Evolutionary conservation across 352 stramenopile genomes (phyloP), one percentile per base, ranked within the genome.

Genomic region (Halophytophthora batemanensis): DNA sequence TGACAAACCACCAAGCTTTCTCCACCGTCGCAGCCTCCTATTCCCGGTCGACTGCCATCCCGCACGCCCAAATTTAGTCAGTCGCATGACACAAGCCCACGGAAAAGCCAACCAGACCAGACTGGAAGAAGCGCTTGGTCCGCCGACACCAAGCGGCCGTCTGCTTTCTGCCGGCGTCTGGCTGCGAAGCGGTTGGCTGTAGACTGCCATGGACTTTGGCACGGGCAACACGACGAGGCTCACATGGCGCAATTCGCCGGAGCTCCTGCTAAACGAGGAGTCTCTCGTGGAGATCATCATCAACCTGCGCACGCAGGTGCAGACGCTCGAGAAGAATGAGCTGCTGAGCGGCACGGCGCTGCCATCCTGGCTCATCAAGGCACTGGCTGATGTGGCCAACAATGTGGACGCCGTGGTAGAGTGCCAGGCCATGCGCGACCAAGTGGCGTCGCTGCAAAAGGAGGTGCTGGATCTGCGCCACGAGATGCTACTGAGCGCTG

Each of bases 401-500:
- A 93, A 83, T 44, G 81, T 85, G 23, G 83, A 94, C 48, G 64
- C 79, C 2, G 80, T 90, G 17, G 77, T 93, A 15, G 81, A 90
- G 53, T 90, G 81, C 60, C 83, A 93, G 38, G 53, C 75, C 7
- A 53, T 92, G 29, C 62, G 86, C 14, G 79, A 92, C 25, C 81
- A 93, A 40, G 78, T 93, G 10, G 69, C 62, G 21, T 85, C 71
- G 13, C 52, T 93, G 12, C 80, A 93, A 60, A 91, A 91, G 31
- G 80, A 93, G 38, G 61, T 91, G 34, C 63, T 89, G 38, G 73
- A 90, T 38, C 45, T 93, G n/a, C 77, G 77, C 2, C 77, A 90
- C 22, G 82, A 93, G 53, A 71, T 91, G 60, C 51, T 91, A 21
- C 49, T 91, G 15, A 80, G 81, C 42, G 74, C 82, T 38, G 87